These are phyloP conservation scores for Madurella mycetomatis DNA, from an alignment of 2,329 filamentous ascomycete genomes.

Conservation along the genomic window DNA sequence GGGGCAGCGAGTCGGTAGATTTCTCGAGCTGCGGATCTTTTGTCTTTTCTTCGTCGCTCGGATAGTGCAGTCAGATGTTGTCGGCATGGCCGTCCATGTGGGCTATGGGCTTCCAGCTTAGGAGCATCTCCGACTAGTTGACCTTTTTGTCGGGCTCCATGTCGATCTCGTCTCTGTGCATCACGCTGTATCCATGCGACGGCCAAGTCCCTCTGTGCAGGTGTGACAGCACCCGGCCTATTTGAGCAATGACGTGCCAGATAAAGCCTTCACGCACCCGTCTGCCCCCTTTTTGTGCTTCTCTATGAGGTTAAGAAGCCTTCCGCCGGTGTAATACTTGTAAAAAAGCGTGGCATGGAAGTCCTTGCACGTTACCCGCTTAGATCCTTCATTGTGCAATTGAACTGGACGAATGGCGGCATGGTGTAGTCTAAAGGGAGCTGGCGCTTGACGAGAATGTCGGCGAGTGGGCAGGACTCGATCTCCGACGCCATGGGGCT, in stretches of 20 bases:
- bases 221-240: constrained; percentile 6
- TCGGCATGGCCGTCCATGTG: constrained; percentile 9
- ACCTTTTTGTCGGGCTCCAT: background rate
- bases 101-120: constrained; percentile 9
- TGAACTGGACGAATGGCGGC: constrained; percentile 8
- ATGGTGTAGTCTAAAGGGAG: background rate
- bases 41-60: constrained; percentile 10
- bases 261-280: constrained; percentile 16
- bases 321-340: constrained; percentile 20
- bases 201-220: constrained; percentile 10
- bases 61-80: constrained; percentile 18
- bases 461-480: constrained; percentile 1
- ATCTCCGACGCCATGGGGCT: constrained; percentile 6
- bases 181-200: background rate
- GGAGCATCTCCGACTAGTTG: background rate
- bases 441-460: constrained; percentile 2
- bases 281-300: background rate
- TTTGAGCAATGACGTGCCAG: constrained; percentile 18
- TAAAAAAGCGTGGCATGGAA: constrained; percentile 10
- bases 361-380: background rate
- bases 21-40: background rate
- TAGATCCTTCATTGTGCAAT: background rate
- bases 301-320: background rate
- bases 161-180: background rate
- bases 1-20: constrained; percentile 10